Percentiles rank a stretch among this genome's conserved stretches.
Evolutionary conservation across 2,329 filamentous ascomycete genomes (phyloP).

Genomic region (Arthrobotrys sphaeroides): DNA sequence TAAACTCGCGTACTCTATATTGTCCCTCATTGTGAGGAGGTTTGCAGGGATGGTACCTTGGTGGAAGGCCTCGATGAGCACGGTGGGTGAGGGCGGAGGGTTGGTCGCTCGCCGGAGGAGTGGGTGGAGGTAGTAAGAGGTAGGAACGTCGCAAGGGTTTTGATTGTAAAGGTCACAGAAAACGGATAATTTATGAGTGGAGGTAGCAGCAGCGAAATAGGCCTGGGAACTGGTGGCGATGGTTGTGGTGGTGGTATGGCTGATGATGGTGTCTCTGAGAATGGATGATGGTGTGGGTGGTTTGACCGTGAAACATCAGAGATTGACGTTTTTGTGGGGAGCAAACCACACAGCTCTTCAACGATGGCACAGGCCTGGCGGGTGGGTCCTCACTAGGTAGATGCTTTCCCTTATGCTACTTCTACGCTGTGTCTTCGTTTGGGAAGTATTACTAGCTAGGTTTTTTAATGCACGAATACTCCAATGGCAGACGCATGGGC

Average conservation of each 20-base stretch:
- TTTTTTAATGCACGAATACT: too few species aligned
- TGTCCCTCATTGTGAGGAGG: neutral
- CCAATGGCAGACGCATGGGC: too few species aligned
- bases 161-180: too few species aligned
- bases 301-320: neutral
- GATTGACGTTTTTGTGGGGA: constrained; percentile 5
- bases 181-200: too few species aligned
- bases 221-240: neutral
- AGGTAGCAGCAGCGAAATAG: too few species aligned
- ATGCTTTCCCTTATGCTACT: too few species aligned
- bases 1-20: neutral
- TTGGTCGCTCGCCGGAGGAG: neutral
- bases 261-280: neutral
- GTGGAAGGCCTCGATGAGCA: neutral
- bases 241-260: neutral
- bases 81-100: neutral
- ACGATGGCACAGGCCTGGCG: neutral
- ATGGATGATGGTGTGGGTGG: neutral
- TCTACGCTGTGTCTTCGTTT: too few species aligned
- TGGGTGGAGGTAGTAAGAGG: neutral
- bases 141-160: too few species aligned
- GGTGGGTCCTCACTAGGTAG: neutral
- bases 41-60: neutral
- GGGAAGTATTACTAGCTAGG: too few species aligned
- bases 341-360: neutral